A percentile compares a stretch with the other conserved stretches of the same genome.
phyloP scores from a whole-genome alignment of 1,284 basidiomycete species.

The Singerocomus inundabilis region DNA sequence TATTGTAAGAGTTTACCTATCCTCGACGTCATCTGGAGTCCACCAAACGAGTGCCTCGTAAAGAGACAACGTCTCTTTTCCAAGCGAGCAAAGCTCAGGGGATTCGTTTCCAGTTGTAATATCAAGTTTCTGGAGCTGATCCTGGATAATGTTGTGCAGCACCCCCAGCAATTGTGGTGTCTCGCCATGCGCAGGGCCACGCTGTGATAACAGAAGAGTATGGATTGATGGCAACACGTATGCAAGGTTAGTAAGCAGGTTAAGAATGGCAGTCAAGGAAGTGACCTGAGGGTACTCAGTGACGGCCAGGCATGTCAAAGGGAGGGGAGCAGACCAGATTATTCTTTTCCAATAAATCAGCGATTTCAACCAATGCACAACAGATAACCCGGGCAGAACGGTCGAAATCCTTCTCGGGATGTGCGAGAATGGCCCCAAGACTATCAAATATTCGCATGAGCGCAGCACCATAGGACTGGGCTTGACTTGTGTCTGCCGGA shows the following conservation, averaged over 20 bases:
- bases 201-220: slow-evolving; percentile 37
- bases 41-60: slow-evolving; percentile 55
- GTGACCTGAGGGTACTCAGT: slow-evolving; percentile 37
- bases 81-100: slow-evolving; percentile 34
- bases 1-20: slow-evolving; percentile 36
- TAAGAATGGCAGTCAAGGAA: slow-evolving; percentile 50
- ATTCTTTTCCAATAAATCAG: slow-evolving; percentile 35
- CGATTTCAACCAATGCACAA: slow-evolving; percentile 39
- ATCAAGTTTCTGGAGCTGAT: slow-evolving; percentile 37
- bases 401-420: slow-evolving; percentile 36
- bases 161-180: slow-evolving; percentile 39
- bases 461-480: slow-evolving; percentile 39
- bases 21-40: slow-evolving; percentile 41
- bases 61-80: slow-evolving; percentile 44
- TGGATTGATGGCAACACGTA: slow-evolving; percentile 51
- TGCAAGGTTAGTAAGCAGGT: slow-evolving; percentile 47
- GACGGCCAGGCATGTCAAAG: slow-evolving; percentile 3
- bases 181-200: slow-evolving; percentile 21
- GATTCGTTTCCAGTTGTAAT: slow-evolving; percentile 22
- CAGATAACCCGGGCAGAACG: slow-evolving; percentile 33
- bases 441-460: slow-evolving; percentile 48
- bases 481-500: slow-evolving; percentile 29
- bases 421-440: slow-evolving; percentile 42
- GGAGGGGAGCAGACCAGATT: slow-evolving; percentile 40
- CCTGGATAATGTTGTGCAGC: slow-evolving; percentile 43